These are phyloP conservation scores for Dactylellina leptospora DNA, from an alignment of 2,329 filamentous ascomycete genomes.

Conservation along the genomic window DNA sequence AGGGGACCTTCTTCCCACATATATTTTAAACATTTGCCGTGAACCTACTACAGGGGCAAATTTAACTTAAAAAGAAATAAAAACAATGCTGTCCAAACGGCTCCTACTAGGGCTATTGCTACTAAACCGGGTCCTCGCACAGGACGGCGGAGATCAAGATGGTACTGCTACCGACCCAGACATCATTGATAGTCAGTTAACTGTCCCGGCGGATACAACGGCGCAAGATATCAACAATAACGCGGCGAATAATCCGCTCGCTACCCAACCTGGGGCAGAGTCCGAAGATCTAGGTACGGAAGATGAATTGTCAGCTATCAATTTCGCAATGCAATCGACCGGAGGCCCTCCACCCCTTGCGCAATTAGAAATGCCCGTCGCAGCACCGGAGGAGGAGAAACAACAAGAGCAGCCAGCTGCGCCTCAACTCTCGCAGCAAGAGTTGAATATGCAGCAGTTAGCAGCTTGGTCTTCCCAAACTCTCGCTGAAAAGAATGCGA, in stretches of 20 bases:
- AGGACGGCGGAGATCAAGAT: constrained; percentile 3
- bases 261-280: background rate
- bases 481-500: background rate
- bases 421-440: background rate
- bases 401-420: background rate
- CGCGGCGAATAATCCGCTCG: background rate
- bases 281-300: background rate
- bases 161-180: background rate
- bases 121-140: background rate
- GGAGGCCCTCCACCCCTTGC: background rate
- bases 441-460: background rate
- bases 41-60: background rate
- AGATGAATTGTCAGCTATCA: constrained; percentile 6
- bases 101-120: constrained; percentile 6
- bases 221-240: background rate
- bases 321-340: constrained; percentile 5
- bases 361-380: background rate
- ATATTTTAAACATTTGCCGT: background rate
- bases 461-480: constrained; percentile 6
- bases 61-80: background rate
- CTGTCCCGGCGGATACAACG: too few relatives aligned
- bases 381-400: background rate
- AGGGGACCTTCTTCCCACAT: too few relatives aligned
- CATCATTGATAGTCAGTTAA: too few relatives aligned
- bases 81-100: background rate